Conservation (phyloP, 495 filamentous ascomycete species). For the Penicillium samsonianum region DNA sequence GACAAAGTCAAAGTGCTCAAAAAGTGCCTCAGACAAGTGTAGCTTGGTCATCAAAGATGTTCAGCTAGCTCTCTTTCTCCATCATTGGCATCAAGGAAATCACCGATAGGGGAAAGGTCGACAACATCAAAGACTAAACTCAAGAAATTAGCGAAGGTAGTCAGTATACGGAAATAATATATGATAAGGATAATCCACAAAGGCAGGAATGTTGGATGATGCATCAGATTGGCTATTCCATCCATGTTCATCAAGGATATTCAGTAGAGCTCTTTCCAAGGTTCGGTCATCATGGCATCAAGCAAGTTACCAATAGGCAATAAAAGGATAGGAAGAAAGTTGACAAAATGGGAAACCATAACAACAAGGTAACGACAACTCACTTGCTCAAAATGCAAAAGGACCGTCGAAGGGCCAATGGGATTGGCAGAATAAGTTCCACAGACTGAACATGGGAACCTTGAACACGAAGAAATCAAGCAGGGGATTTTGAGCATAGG, state of each 20-base stretch:
- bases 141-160: neutral
- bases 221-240: neutral
- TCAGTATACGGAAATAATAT: neutral
- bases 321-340: neutral
- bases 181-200: neutral
- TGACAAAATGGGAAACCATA: neutral
- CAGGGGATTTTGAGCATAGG: too few relatives aligned
- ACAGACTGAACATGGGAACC: too few relatives aligned
- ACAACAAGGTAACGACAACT: neutral
- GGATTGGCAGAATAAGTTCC: too few relatives aligned
- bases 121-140: neutral
- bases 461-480: too few relatives aligned
- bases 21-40: neutral
- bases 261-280: too few relatives aligned
- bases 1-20: neutral
- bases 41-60: neutral
- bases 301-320: neutral
- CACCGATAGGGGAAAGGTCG: neutral
- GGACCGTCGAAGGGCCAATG: neutral
- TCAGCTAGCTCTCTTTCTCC: neutral
- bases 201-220: neutral
- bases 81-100: neutral
- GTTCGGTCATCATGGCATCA: too few relatives aligned
- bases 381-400: neutral
- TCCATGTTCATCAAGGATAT: too few relatives aligned